Conservation (phyloP, 257 asterid genomes). For the Osmanthus fragrans region DNA sequence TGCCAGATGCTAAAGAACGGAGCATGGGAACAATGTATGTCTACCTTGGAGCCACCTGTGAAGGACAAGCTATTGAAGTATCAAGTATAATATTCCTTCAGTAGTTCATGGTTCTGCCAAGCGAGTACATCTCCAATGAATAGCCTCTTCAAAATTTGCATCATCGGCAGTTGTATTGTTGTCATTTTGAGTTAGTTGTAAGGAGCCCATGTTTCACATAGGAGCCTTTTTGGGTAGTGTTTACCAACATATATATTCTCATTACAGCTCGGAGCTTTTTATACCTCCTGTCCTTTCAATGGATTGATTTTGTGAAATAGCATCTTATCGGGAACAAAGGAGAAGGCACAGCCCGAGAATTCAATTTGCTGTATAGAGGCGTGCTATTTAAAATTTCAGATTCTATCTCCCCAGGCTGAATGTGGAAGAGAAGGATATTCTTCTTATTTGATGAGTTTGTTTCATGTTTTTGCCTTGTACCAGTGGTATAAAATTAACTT, state of each 20-base stretch:
- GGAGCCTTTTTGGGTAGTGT: not conserved
- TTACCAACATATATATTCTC: not conserved
- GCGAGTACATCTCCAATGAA: not conserved
- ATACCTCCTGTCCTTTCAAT: not conserved
- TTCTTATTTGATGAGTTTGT: not conserved
- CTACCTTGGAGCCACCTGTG: conserved; percentile 75
- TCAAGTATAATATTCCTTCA: conserved; percentile 39
- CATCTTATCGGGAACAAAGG: not conserved
- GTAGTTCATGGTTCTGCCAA: not conserved
- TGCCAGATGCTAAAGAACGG: conserved; percentile 81
- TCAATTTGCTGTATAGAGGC: not conserved
- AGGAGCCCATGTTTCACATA: not conserved
- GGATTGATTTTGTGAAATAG: not conserved
- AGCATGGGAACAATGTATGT: conserved; percentile 91
- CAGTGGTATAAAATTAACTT: not conserved
- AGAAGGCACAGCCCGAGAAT: not conserved
- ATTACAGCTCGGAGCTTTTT: not conserved
- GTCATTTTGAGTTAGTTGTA: not conserved
- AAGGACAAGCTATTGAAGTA: conserved; percentile 63
- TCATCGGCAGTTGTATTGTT: not conserved
- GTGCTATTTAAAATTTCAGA: not conserved
- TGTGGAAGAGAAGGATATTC: not conserved
- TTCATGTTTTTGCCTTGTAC: not conserved
- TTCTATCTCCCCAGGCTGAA: not conserved
- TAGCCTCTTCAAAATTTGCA: not conserved